A percentile compares a stretch with the other conserved stretches of the same genome.
These are phyloP conservation scores for Clonostachys sp. DNA, from an alignment of 2,329 filamentous ascomycete species.

Conservation along the genomic window DNA sequence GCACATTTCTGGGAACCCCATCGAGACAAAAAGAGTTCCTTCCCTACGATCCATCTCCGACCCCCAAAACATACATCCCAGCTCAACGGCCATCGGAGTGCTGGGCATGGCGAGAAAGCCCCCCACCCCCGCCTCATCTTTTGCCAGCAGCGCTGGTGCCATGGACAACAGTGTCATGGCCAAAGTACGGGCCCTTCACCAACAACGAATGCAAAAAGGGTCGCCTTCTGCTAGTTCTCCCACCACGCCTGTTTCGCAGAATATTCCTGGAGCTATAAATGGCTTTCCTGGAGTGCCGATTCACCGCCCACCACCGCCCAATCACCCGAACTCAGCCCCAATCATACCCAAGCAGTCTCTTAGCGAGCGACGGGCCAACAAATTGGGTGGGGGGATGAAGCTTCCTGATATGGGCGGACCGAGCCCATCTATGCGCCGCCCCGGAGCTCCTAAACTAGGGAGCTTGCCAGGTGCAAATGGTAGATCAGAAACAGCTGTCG, in stretches of 20 bases:
- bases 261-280: conserved; percentile 27
- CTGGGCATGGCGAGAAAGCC: conserved; percentile 62
- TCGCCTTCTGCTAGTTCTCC: conserved; percentile 18
- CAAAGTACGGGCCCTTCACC: conserved; percentile 40
- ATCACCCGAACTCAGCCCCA: conserved; percentile 50
- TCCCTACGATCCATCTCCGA: conserved; percentile 58
- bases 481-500: conserved; percentile 23
- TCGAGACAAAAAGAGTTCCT: conserved; percentile 44
- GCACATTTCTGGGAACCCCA: conserved; percentile 21
- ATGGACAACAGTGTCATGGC: conserved; percentile 38
- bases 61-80: conserved; percentile 64
- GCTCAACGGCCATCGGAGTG: conserved; percentile 79
- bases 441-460: conserved; percentile 33
- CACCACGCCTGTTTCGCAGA: conserved; percentile 21
- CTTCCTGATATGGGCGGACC: conserved; percentile 45
- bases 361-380: conserved; percentile 58
- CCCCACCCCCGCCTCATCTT: conserved; percentile 26
- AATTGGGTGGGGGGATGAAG: conserved; percentile 42
- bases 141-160: conserved; percentile 20
- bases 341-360: conserved; percentile 51
- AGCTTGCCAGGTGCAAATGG: too few species aligned
- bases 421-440: conserved; percentile 13
- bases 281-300: conserved; percentile 26
- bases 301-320: background rate
- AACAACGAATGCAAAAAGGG: conserved; percentile 39